A percentile compares a stretch with the other conserved stretches of the same genome.
These are phyloP conservation scores for Hymenoscyphus fructigenus DNA, from an alignment of 2,329 filamentous ascomycete genomes.

Conservation along the genomic window DNA sequence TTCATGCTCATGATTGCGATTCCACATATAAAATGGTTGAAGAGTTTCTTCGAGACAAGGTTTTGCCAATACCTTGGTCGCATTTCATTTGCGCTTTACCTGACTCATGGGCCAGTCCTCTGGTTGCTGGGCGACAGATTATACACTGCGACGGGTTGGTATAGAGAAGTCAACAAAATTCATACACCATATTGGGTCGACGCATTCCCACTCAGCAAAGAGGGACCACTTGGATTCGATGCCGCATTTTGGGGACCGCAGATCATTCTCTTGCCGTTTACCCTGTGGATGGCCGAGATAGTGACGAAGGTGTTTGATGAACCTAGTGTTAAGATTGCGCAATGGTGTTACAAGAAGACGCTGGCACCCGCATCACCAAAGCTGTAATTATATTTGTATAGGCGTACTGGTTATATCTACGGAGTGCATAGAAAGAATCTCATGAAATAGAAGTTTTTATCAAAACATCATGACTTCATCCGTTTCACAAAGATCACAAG, in stretches of 20 bases:
- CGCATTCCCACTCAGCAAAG: slow-evolving; percentile 53
- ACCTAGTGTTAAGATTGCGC: slow-evolving; percentile 57
- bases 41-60: slow-evolving; percentile 55
- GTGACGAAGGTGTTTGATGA: slow-evolving; percentile 59
- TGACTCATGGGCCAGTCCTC: slow-evolving; percentile 63
- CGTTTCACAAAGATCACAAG: neutral
- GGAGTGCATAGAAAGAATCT: neutral
- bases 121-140: slow-evolving; percentile 60
- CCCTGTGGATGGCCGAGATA: slow-evolving; percentile 57
- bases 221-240: slow-evolving; percentile 65
- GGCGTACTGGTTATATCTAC: neutral
- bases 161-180: slow-evolving; percentile 47
- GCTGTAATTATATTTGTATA: neutral
- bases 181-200: slow-evolving; percentile 57
- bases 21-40: slow-evolving; percentile 58
- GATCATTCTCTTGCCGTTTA: slow-evolving; percentile 58
- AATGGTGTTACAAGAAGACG: slow-evolving; percentile 55
- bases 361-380: slow-evolving; percentile 24
- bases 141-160: slow-evolving; percentile 60
- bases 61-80: slow-evolving; percentile 63
- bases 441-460: neutral
- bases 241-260: slow-evolving; percentile 59
- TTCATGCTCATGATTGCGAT: slow-evolving; percentile 54
- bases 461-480: neutral
- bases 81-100: slow-evolving; percentile 62